Evolutionary conservation across 805 yeast species (phyloP).

Genomic region (Suhomyces vadensis): DNA sequence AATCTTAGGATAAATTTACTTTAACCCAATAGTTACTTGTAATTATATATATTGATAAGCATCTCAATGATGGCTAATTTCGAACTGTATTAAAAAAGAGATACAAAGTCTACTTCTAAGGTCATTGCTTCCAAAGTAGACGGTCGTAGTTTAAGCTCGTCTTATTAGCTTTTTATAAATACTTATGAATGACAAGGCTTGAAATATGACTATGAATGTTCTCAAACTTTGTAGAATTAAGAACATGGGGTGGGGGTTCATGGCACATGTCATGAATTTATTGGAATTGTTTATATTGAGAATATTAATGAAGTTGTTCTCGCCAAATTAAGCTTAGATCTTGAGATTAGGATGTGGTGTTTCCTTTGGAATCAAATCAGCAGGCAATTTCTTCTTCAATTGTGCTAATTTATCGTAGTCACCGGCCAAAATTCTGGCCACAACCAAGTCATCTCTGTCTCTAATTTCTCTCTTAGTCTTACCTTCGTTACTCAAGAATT

Average conservation of each 20-base stretch:
- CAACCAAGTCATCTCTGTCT: slow-evolving; percentile 72
- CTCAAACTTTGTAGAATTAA: neutral
- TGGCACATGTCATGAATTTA: neutral
- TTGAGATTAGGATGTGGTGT: slow-evolving; percentile 34
- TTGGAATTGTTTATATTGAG: no score
- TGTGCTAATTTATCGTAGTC: slow-evolving; percentile 74
- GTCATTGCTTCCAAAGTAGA: no score
- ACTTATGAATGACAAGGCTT: slow-evolving; percentile 1
- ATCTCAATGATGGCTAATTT: no score
- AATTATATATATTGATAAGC: neutral
- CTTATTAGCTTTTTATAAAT: slow-evolving; percentile 1
- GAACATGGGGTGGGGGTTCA: slow-evolving; percentile 1
- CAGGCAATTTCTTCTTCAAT: slow-evolving; percentile 51
- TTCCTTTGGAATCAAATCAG: slow-evolving; percentile 38
- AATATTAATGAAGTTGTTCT: no score
- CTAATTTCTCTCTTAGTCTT: slow-evolving; percentile 57
- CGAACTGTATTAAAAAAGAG: neutral
- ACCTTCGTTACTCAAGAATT: slow-evolving; percentile 53
- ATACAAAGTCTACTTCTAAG: neutral
- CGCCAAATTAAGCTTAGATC: slow-evolving; percentile 21
- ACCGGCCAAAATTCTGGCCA: slow-evolving; percentile 79
- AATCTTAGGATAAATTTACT: neutral
- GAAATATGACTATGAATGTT: slow-evolving; percentile 4
- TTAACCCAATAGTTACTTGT: neutral
- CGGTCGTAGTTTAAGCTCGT: slow-evolving; percentile 2